Evolutionary conservation across 176 grass and related monocot species (phyloP), one percentile per base, ranked within the genome.

Genomic region (Raddia distichophylla): DNA sequence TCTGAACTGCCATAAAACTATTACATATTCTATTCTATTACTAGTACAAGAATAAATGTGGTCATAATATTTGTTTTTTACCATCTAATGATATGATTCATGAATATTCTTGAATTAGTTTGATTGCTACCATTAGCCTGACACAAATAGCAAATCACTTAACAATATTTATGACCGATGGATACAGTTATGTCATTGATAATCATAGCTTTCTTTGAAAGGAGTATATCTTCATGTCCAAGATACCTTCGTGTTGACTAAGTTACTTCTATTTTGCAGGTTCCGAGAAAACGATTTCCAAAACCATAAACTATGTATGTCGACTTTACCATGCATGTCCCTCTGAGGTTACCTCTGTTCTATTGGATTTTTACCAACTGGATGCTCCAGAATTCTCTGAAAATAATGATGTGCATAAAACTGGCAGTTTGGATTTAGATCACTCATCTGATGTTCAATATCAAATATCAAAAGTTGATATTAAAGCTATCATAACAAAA

Each of bases 291-390:
- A 33, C 83, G 7, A 77, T 93, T 51, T 88, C 74, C 7, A 87
- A 77, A 77, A 79, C 72, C 49, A 77, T 79, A 43, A 99, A 86
- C 76, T 82, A 85, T 42, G 75, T 89, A 77, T 47, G 58, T 15
- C 82, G 78, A 69, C 82, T 99, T 11, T 99, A 95, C 69, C 82
- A 75, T 52, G 49, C 86, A 74, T 93, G 78, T 90, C 93, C 93
- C 17, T 85, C 58, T 60, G 92, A 95, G 83, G 86, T 88, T 12
- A 80, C 82, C 14, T 99, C 89, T 63, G 83, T 90, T 80, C 52
- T 98, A 12, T 67, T 99, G 78, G 86, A 95, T 51, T 74, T 93
- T 83, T 91, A 88, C 46, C 75, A 90, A 71, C 51, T 86, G 42
- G 86, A 90, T 71, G 71, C 50, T 64, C 69, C 79, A 9, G 89